A percentile compares a stretch with the other conserved stretches of the same genome.
These are phyloP conservation scores for Trichoderma sp. DNA, from an alignment of 2,329 filamentous ascomycete species.

Conservation along the genomic window DNA sequence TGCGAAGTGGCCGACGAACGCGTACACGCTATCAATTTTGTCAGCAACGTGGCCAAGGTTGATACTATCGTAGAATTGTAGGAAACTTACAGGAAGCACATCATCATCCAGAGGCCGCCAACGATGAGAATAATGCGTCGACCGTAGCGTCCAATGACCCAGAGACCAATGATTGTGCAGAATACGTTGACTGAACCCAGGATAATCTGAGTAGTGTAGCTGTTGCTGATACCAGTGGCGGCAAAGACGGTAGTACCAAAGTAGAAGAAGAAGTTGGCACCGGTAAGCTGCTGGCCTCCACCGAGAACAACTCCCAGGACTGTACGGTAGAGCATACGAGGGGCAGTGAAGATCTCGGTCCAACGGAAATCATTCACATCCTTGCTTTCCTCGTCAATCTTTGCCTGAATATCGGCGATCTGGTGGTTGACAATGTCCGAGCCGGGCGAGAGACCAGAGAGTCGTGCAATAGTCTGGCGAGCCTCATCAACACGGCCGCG, in stretches of 20 bases:
- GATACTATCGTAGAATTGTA: not conserved
- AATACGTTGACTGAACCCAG: conserved; percentile 14
- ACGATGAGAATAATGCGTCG: conserved; percentile 1
- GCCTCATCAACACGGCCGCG: conserved; percentile 7
- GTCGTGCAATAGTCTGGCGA: conserved; percentile 9
- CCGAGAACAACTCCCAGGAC: conserved; percentile 1
- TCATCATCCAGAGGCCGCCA: conserved; percentile 10
- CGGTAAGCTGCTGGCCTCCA: conserved; percentile 10
- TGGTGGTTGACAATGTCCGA: conserved; percentile 3
- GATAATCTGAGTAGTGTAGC: conserved; percentile 14
- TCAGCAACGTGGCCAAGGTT: not conserved
- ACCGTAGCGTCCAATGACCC: conserved; percentile 7
- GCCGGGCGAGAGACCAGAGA: not conserved
- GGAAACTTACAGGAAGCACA: conserved; percentile 15
- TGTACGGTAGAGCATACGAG: conserved; percentile 8
- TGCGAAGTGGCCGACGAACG: conserved; percentile 14
- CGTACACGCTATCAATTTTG: not conserved
- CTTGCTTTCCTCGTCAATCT: conserved; percentile 13
- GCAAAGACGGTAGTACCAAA: conserved; percentile 13
- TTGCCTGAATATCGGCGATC: conserved; percentile 11
- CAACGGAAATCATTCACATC: not conserved
- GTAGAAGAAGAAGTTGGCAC: conserved; percentile 20
- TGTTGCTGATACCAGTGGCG: conserved; percentile 17
- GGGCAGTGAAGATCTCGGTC: conserved; percentile 14
- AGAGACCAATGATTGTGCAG: conserved; percentile 9